These are phyloP conservation scores for Hibiscus tridactylites DNA, from an alignment of 345 rosid species.

Conservation along the genomic window DNA sequence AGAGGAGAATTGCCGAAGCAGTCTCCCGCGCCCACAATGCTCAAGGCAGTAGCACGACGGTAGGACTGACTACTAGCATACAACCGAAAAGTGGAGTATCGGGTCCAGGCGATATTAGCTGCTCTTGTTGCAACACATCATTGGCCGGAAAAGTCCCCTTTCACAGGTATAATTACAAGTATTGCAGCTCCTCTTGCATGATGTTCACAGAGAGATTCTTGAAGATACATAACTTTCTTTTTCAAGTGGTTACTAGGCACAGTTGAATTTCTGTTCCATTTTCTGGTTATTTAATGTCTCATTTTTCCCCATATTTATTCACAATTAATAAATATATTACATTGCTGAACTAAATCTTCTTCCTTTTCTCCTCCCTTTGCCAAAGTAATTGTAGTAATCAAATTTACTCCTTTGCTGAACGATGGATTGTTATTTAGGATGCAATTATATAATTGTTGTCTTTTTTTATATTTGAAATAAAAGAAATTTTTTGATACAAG, in stretches of 20 bases:
- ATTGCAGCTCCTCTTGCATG: conserved; percentile 78
- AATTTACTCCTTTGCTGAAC: not conserved
- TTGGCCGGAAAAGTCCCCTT: conserved; percentile 65
- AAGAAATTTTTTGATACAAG: no score
- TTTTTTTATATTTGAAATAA: no score
- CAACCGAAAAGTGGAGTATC: conserved; percentile 18
- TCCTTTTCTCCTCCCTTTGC: not conserved
- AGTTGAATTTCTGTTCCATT: not conserved
- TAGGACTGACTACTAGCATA: conserved; percentile 10
- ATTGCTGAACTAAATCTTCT: not conserved
- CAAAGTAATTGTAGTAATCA: not conserved
- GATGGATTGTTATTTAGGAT: no score
- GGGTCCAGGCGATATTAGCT: conserved; percentile 21
- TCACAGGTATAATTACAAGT: conserved; percentile 65
- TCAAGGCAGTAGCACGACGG: conserved; percentile 27
- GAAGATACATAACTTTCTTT: conserved; percentile 24
- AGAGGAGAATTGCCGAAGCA: conserved; percentile 57
- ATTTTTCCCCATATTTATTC: not conserved
- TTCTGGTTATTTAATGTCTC: not conserved
- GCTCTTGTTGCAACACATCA: conserved; percentile 54
- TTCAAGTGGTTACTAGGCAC: not conserved
- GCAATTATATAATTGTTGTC: no score
- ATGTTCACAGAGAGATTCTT: conserved; percentile 51
- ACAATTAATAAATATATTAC: not conserved
- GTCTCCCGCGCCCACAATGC: not conserved